Evolutionary conservation across 306 rosid genomes (phyloP).

Genomic region (Cyamopsis tetragonoloba): DNA sequence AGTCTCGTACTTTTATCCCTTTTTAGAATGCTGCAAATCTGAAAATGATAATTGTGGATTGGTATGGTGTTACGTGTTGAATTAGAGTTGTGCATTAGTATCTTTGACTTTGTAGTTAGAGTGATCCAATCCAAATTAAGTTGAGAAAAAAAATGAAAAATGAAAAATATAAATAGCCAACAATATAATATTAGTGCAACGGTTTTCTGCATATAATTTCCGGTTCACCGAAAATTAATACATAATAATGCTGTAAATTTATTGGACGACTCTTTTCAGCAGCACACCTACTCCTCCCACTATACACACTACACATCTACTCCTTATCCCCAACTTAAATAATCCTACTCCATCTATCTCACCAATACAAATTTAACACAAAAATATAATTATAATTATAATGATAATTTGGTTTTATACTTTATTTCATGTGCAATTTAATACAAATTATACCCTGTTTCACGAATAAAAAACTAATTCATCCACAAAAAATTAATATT

Average conservation of each 20-base stretch:
- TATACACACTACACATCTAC: too few species aligned
- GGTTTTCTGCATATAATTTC: neutral
- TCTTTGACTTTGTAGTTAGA: neutral
- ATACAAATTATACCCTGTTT: too few species aligned
- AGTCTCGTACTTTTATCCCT: neutral
- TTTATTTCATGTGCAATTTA: too few species aligned
- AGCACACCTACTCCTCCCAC: too few species aligned
- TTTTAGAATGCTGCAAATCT: neutral
- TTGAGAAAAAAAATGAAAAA: neutral
- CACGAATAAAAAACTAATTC: too few species aligned
- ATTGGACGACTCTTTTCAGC: neutral
- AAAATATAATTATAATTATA: too few species aligned
- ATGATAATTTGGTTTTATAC: too few species aligned
- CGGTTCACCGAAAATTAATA: too few species aligned
- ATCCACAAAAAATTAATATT: too few species aligned
- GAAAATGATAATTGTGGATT: neutral
- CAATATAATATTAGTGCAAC: conserved; percentile 18
- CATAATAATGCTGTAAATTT: neutral
- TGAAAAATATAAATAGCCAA: conserved; percentile 10
- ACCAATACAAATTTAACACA: too few species aligned
- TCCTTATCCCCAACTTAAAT: too few species aligned
- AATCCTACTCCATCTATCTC: too few species aligned
- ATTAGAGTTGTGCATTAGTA: neutral
- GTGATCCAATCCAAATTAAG: conserved; percentile 13
- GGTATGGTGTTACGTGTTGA: neutral